A percentile compares a stretch with the other conserved stretches of the same genome.
These are phyloP conservation scores for Nigrograna mackinnonii DNA, from an alignment of 2,329 filamentous ascomycete genomes.

Conservation along the genomic window DNA sequence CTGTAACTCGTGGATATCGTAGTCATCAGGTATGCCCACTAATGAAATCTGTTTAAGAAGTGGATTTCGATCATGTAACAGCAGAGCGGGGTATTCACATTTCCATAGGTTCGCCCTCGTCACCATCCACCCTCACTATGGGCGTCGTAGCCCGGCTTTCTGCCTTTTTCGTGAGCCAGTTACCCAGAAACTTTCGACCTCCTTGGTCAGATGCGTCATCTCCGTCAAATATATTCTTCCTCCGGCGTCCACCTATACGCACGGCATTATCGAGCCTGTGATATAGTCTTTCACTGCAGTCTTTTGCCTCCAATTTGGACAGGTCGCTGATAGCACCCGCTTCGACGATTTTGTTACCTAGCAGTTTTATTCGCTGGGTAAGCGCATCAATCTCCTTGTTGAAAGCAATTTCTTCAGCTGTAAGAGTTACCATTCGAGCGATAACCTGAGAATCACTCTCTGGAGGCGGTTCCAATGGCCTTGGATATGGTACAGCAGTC, in stretches of 20 bases:
- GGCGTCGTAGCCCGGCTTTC: no score
- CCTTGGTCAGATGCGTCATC: no score
- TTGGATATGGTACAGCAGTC: conserved; percentile 8
- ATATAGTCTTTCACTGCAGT: conserved; percentile 72
- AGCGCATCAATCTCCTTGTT: conserved; percentile 73
- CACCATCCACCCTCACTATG: no score
- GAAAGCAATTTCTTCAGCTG: conserved; percentile 57
- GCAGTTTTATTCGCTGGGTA: conserved; percentile 48
- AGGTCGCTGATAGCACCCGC: conserved; percentile 60
- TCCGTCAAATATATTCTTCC: conserved; percentile 42
- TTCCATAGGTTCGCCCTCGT: no score
- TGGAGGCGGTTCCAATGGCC: neutral
- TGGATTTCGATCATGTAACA: no score
- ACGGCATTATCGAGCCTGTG: conserved; percentile 73
- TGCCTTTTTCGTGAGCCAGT: no score
- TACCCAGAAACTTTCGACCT: no score
- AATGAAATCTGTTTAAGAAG: no score
- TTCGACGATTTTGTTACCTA: conserved; percentile 69
- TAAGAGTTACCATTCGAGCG: conserved; percentile 12
- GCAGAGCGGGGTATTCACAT: no score
- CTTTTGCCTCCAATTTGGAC: conserved; percentile 76
- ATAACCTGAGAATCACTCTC: conserved; percentile 16
- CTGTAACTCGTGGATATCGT: no score
- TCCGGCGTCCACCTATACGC: conserved; percentile 59
- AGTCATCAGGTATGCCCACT: no score